Evolutionary conservation across 768 basidiomycete genomes (phyloP).

Genomic region (Daedaleopsis nitida): DNA sequence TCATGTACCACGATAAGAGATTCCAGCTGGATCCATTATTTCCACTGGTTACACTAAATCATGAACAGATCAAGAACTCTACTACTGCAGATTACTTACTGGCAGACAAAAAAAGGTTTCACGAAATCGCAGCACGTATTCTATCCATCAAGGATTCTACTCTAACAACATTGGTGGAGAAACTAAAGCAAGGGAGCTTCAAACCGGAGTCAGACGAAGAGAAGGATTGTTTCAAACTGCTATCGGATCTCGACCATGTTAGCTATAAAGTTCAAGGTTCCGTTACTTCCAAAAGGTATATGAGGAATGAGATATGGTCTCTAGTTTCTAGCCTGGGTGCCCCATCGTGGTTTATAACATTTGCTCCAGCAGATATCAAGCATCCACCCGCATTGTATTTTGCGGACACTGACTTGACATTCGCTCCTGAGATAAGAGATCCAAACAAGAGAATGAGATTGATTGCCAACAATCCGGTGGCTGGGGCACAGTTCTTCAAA

Average conservation of each 20-base stretch:
- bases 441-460: background rate
- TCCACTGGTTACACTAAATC: slow-evolving; percentile 22
- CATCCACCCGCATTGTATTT: no score
- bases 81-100: slow-evolving; percentile 21
- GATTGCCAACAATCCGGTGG: slow-evolving; percentile 15
- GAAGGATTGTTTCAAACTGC: slow-evolving; percentile 9
- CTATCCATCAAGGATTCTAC: slow-evolving; percentile 6
- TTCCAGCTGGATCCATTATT: slow-evolving; percentile 24
- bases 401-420: no score
- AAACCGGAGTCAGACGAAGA: slow-evolving; percentile 9
- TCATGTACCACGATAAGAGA: slow-evolving; percentile 23
- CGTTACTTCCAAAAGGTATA: slow-evolving; percentile 8
- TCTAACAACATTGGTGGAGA: slow-evolving; percentile 3
- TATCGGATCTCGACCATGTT: slow-evolving; percentile 17
- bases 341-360: no score
- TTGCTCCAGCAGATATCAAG: no score
- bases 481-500: slow-evolving; percentile 21
- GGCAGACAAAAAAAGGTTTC: slow-evolving; percentile 5
- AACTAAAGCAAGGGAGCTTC: background rate
- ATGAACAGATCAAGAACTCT: slow-evolving; percentile 28
- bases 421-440: no score
- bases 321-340: background rate
- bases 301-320: slow-evolving; percentile 26
- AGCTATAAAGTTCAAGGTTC: slow-evolving; percentile 19
- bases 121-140: slow-evolving; percentile 4